Conservation (phyloP, 2,329 filamentous ascomycete genomes). For the Zasmidium citrigriseum region DNA sequence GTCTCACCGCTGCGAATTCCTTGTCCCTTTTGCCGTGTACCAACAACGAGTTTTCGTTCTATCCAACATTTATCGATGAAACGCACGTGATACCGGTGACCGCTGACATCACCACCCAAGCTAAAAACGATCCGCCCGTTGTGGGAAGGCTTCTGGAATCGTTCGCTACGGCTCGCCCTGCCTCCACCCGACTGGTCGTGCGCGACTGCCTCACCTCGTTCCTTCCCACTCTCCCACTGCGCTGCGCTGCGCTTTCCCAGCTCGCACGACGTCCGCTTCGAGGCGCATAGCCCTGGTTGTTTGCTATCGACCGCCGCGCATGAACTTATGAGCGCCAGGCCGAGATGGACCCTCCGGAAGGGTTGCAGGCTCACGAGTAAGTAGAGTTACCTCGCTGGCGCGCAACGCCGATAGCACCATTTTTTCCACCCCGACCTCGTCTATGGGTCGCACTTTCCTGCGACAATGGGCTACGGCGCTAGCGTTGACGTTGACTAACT, state of each 20-base stretch:
- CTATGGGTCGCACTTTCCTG: not conserved
- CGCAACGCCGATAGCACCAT: not conserved
- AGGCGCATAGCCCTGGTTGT: not conserved
- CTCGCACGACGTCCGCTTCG: not conserved
- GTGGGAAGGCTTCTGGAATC: constrained; percentile 8
- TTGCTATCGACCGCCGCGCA: not conserved
- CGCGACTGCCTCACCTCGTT: not conserved
- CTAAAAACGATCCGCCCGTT: not conserved
- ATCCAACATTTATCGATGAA: not conserved
- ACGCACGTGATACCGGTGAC: constrained; percentile 9
- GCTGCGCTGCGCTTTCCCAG: not conserved
- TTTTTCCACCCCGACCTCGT: not conserved
- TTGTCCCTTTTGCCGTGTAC: not conserved
- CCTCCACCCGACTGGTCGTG: not conserved
- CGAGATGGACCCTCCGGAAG: not conserved
- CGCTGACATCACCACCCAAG: constrained; percentile 3
- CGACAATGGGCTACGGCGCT: not conserved
- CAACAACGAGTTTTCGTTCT: not conserved
- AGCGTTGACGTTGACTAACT: not conserved
- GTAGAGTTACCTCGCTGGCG: not conserved
- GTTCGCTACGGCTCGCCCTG: not conserved
- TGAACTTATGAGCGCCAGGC: not conserved
- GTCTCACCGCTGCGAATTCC: not conserved
- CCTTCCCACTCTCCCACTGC: not conserved
- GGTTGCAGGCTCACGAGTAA: not conserved